Conservation (phyloP, 495 filamentous ascomycete genomes). For the Penicillium cinerascens region DNA sequence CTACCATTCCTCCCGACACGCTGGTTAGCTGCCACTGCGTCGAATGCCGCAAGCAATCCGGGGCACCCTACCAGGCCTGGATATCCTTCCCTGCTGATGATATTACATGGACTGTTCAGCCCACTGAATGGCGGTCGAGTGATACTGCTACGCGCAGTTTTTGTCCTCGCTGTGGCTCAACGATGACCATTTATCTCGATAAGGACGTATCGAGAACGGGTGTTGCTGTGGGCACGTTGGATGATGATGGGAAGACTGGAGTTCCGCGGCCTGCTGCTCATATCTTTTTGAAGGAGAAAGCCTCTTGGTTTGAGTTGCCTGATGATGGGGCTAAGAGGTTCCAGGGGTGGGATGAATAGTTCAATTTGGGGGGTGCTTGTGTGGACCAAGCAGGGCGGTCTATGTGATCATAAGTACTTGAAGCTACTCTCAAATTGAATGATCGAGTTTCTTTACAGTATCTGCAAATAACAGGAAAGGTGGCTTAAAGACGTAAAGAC, state of each 20-base stretch:
- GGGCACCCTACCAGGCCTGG: slow-evolving; percentile 28
- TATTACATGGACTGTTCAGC: slow-evolving; percentile 21
- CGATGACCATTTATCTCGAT: slow-evolving; percentile 25
- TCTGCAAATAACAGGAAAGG: background rate
- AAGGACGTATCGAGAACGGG: slow-evolving; percentile 3
- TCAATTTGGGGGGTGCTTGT: no score
- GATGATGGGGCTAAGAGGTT: slow-evolving; percentile 22
- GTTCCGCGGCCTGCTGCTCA: slow-evolving; percentile 18
- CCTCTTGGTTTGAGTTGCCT: slow-evolving; percentile 26
- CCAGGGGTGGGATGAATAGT: slow-evolving; percentile 8
- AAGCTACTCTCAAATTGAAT: background rate
- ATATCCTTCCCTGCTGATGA: slow-evolving; percentile 15
- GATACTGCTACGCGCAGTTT: slow-evolving; percentile 23
- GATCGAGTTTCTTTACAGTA: background rate
- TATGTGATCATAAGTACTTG: background rate
- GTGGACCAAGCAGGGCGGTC: no score
- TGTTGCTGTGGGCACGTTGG: slow-evolving; percentile 29
- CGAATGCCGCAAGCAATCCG: slow-evolving; percentile 28
- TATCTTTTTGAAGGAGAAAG: slow-evolving; percentile 30
- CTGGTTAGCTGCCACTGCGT: slow-evolving; percentile 31
- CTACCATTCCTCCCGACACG: slow-evolving; percentile 8
- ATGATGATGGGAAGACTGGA: slow-evolving; percentile 15
- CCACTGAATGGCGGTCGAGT: slow-evolving; percentile 17
- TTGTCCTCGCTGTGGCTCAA: slow-evolving; percentile 29
- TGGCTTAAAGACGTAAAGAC: slow-evolving; percentile 1